Evolutionary conservation across 2,329 filamentous ascomycete species (phyloP).

Genomic region (Calonectria fujianensis): DNA sequence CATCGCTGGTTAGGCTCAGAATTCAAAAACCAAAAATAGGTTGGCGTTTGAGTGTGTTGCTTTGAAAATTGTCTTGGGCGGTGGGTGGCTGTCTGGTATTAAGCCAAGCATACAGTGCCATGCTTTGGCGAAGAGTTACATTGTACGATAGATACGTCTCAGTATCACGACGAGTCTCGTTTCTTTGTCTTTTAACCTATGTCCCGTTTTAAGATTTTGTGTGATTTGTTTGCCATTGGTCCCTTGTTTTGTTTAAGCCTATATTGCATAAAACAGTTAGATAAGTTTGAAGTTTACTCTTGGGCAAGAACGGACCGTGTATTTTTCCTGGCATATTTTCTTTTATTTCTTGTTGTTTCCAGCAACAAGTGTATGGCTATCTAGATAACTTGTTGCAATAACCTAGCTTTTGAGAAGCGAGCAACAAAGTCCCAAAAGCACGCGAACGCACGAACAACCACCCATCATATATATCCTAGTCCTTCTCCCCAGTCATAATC

Average conservation of each 20-base stretch:
- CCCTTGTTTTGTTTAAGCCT: neutral
- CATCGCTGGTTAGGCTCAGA: slow-evolving; percentile 41
- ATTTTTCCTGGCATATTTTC: neutral
- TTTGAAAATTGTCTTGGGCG: slow-evolving; percentile 35
- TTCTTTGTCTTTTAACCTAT: neutral
- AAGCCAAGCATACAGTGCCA: slow-evolving; percentile 27
- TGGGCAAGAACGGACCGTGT: neutral
- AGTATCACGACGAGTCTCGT: slow-evolving; percentile 24
- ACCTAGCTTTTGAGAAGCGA: neutral
- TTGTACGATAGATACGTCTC: slow-evolving; percentile 42
- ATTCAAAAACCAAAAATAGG: slow-evolving; percentile 46
- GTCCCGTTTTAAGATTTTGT: neutral
- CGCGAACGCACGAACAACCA: slow-evolving; percentile 2
- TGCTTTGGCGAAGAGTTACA: slow-evolving; percentile 35
- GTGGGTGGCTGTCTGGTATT: slow-evolving; percentile 17
- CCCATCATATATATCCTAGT: neutral
- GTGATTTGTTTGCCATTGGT: neutral
- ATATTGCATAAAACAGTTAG: neutral
- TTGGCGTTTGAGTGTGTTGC: slow-evolving; percentile 47
- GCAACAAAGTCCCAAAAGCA: neutral
- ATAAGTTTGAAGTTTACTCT: neutral
- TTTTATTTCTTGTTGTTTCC: neutral
- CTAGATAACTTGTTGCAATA: neutral
- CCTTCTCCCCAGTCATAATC: slow-evolving; percentile 14
- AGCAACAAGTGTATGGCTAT: slow-evolving; percentile 6